These are phyloP conservation scores for Naegleria lovaniensis DNA, from an alignment of 208 protist genomes.

Conservation along the genomic window DNA sequence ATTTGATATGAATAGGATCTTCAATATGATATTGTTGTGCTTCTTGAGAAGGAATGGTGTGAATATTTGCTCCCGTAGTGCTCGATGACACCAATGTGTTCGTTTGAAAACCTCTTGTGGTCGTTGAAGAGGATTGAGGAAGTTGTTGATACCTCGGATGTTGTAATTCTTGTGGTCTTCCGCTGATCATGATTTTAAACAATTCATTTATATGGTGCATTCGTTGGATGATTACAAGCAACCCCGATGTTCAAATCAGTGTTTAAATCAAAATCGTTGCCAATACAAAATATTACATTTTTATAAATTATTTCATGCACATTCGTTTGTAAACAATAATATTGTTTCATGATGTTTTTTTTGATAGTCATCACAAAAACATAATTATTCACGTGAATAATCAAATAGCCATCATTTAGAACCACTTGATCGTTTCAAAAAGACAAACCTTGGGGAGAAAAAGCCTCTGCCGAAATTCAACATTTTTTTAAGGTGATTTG, in stretches of 20 bases:
- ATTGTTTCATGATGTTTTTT: too few species aligned
- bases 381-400: too few species aligned
- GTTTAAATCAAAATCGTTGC: too few species aligned
- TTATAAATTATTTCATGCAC: too few species aligned
- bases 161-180: background rate
- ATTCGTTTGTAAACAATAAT: too few species aligned
- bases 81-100: background rate
- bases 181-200: background rate
- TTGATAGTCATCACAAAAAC: too few species aligned
- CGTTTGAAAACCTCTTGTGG: background rate
- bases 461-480: background rate
- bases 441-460: background rate
- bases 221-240: too few species aligned
- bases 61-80: background rate
- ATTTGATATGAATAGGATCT: background rate
- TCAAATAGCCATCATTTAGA: too few species aligned
- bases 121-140: background rate
- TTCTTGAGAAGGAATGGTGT: background rate
- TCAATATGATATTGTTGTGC: background rate
- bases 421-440: too few species aligned
- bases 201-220: too few species aligned
- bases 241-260: too few species aligned
- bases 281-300: too few species aligned
- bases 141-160: background rate
- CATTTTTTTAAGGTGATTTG: background rate